Percentiles rank a stretch among this genome's conserved stretches.
phyloP scores from a whole-genome alignment of 345 rosid genomes.

The Abelmoschus esculentus region DNA sequence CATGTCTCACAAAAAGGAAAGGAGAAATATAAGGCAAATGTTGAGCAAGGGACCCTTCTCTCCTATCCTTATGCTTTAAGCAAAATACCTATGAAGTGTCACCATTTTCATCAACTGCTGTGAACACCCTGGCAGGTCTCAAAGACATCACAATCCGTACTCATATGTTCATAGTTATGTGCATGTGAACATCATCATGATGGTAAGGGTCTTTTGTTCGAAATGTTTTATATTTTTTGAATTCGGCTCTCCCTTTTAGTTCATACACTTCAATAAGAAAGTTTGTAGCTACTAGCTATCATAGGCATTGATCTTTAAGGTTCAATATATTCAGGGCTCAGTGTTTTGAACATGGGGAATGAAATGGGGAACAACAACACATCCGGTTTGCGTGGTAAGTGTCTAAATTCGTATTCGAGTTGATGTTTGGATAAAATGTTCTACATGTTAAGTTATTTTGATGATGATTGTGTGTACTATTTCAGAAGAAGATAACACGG shows the following conservation, averaged over 20 bases:
- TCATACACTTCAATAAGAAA: constrained; percentile 16
- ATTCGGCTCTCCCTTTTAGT: constrained; percentile 8
- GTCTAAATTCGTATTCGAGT: not conserved
- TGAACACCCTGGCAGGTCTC: constrained; percentile 29
- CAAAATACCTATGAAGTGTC: constrained; percentile 18
- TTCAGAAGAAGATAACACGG: constrained; percentile 22
- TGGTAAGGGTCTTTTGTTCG: constrained; percentile 22
- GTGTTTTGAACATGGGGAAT: constrained; percentile 40
- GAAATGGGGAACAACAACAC: constrained; percentile 64
- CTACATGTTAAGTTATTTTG: not conserved
- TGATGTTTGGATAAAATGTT: not conserved
- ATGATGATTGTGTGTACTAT: constrained; percentile 4
- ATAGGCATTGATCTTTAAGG: constrained; percentile 9
- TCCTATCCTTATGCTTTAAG: constrained; percentile 31
- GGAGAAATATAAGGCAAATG: not conserved
- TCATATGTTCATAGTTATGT: not conserved
- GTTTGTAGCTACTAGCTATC: constrained; percentile 11
- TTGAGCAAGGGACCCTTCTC: constrained; percentile 9
- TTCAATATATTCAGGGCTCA: constrained; percentile 33
- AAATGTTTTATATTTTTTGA: constrained; percentile 1
- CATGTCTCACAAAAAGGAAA: constrained; percentile 5
- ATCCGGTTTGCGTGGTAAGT: constrained; percentile 36
- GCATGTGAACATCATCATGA: constrained; percentile 36
- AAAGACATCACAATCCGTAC: constrained; percentile 21
- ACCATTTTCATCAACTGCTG: constrained; percentile 9